phyloP scores from a whole-genome alignment of 495 filamentous ascomycete genomes.

The Penicillium cataractarum region DNA sequence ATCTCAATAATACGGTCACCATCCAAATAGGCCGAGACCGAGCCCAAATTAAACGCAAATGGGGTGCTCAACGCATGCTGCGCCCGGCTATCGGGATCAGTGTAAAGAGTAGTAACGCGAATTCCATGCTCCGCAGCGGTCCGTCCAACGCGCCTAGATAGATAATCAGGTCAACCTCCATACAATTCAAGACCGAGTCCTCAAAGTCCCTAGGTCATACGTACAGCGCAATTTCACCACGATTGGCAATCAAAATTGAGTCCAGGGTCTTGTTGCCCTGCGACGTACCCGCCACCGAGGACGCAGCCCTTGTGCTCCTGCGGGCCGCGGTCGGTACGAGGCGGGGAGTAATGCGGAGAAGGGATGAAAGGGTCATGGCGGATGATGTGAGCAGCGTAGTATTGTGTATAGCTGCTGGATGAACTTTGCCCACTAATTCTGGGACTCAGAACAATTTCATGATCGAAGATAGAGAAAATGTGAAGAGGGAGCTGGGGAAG shows the following conservation, averaged over 20 bases:
- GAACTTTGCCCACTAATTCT: constrained; percentile 6
- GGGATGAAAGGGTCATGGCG: constrained; percentile 47
- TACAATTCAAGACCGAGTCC: not conserved
- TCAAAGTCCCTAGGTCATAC: constrained; percentile 20
- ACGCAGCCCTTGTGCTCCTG: constrained; percentile 40
- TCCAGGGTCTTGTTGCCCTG: constrained; percentile 58
- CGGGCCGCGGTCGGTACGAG: constrained; percentile 40
- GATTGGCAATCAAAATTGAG: constrained; percentile 92
- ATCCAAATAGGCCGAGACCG: constrained; percentile 84
- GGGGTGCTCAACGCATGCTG: constrained; percentile 89
- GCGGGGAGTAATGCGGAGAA: constrained; percentile 52
- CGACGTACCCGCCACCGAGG: constrained; percentile 33
- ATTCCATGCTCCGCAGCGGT: constrained; percentile 90
- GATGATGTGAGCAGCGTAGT: constrained; percentile 12
- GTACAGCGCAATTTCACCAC: constrained; percentile 92
- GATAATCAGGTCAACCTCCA: constrained; percentile 9
- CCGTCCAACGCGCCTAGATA: constrained; percentile 71
- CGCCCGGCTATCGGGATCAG: constrained; percentile 81
- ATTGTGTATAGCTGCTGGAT: constrained; percentile 11
- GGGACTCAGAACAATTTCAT: constrained; percentile 23
- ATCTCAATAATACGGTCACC: constrained; percentile 87
- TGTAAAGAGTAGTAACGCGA: constrained; percentile 92
- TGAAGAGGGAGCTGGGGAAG: constrained; percentile 9
- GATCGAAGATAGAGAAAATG: constrained; percentile 17
- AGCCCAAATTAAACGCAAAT: constrained; percentile 79